Conservation (phyloP, 257 asterid genomes). For the Linderniella brevidens region DNA sequence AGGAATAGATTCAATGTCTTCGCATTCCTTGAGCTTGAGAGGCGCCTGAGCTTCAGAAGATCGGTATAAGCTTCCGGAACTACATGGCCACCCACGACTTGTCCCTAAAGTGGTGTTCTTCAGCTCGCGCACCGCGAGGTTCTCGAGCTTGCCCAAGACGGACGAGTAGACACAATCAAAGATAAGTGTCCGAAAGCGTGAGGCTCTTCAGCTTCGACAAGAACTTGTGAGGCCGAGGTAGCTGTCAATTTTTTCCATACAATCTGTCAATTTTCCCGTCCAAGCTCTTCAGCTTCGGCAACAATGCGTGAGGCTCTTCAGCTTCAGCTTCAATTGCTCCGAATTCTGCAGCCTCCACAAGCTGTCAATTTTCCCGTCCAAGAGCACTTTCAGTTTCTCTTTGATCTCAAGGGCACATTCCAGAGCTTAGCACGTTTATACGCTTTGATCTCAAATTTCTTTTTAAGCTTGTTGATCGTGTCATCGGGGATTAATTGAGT, state of each 20-base stretch:
- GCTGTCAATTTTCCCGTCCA: constrained; percentile 16
- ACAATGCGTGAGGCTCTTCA: too few relatives aligned
- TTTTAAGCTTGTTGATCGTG: too few relatives aligned
- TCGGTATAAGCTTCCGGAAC: constrained; percentile 11
- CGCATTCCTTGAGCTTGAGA: constrained; percentile 19
- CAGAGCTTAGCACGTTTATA: too few relatives aligned
- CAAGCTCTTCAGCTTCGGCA: too few relatives aligned
- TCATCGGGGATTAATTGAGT: too few relatives aligned
- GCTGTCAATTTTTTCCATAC: too few relatives aligned
- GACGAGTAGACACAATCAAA: constrained; percentile 13
- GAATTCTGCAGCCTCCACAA: constrained; percentile 26
- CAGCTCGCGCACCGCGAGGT: constrained; percentile 22
- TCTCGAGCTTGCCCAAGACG: constrained; percentile 22
- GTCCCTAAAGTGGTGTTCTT: constrained; percentile 17
- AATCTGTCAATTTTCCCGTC: too few relatives aligned
- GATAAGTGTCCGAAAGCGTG: constrained; percentile 17
- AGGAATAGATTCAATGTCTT: constrained; percentile 11
- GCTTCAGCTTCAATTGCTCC: constrained; percentile 27
- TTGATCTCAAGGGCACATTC: constrained; percentile 43
- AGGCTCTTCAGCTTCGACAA: constrained; percentile 23
- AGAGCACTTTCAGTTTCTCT: constrained; percentile 20
- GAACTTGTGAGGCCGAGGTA: constrained; percentile 21
- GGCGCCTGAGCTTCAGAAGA: constrained; percentile 16
- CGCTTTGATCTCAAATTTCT: too few relatives aligned
- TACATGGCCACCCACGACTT: constrained; percentile 9